A percentile compares a stretch with the other conserved stretches of the same genome.
Conservation (phyloP, 2,329 filamentous ascomycete genomes). For the Microdochium paspali region DNA sequence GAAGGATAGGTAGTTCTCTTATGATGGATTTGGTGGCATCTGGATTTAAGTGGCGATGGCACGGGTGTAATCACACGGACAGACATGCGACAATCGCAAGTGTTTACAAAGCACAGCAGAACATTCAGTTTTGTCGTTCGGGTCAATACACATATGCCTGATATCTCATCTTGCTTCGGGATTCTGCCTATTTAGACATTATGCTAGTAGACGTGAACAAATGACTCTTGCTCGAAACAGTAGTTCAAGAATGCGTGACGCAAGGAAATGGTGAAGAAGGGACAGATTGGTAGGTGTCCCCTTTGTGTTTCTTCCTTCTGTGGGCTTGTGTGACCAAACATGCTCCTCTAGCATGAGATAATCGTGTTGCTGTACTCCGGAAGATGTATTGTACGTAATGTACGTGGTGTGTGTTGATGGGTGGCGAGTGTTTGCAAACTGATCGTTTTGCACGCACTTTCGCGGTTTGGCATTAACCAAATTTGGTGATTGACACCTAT, state of each 20-base stretch:
- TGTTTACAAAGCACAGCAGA: neutral
- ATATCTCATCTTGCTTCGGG: neutral
- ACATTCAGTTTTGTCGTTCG: too few species aligned
- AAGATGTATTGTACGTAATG: too few species aligned
- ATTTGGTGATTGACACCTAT: too few species aligned
- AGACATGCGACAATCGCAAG: too few species aligned
- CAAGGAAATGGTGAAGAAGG: neutral
- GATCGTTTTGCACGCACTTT: too few species aligned
- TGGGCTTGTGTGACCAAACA: neutral
- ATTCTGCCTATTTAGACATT: neutral
- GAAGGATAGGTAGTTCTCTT: constrained; percentile 23
- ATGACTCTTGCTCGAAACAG: neutral
- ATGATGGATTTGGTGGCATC: too few species aligned
- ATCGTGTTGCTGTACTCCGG: neutral
- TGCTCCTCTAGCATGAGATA: too few species aligned
- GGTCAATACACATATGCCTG: neutral
- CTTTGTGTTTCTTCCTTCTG: neutral
- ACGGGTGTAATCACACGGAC: too few species aligned
- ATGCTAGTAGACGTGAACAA: neutral
- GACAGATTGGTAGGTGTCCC: neutral
- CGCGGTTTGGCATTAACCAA: too few species aligned
- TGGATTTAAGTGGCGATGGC: too few species aligned
- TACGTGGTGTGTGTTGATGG: too few species aligned
- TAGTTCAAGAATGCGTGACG: neutral
- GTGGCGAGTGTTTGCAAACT: too few species aligned